phyloP scores from a whole-genome alignment of 1,284 basidiomycete genomes.

The Bondarzewia mesenterica region DNA sequence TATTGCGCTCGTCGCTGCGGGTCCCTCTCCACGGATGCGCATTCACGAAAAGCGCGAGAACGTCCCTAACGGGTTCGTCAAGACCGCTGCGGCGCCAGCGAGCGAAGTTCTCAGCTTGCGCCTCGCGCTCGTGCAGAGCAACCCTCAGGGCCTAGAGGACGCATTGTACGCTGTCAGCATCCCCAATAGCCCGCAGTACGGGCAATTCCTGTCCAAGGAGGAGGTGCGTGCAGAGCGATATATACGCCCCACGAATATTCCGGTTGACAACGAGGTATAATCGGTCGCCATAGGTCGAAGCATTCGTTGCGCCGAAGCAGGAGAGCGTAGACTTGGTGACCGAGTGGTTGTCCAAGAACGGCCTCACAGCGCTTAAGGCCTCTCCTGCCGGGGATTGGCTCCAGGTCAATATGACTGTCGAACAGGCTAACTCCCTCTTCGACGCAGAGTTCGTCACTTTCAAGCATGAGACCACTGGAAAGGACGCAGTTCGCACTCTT shows the following conservation, averaged over 20 bases:
- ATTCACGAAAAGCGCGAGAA: slow-evolving; percentile 15
- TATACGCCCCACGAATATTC: not conserved
- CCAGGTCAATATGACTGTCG: slow-evolving; percentile 15
- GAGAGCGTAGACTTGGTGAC: slow-evolving; percentile 22
- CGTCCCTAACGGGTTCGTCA: slow-evolving; percentile 15
- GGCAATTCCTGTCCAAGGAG: slow-evolving; percentile 22
- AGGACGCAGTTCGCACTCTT: slow-evolving; percentile 22
- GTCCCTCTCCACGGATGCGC: not conserved
- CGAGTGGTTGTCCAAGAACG: slow-evolving; percentile 22
- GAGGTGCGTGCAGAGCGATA: slow-evolving; percentile 15
- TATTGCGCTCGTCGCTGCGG: not conserved
- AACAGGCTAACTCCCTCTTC: slow-evolving; percentile 24
- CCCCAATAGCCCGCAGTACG: slow-evolving; percentile 20
- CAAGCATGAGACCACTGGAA: slow-evolving; percentile 19
- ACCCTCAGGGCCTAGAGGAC: slow-evolving; percentile 23
- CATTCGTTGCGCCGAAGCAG: slow-evolving; percentile 25
- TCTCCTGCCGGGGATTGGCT: slow-evolving; percentile 21
- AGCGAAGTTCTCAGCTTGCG: slow-evolving; percentile 14
- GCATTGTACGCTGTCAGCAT: slow-evolving; percentile 22
- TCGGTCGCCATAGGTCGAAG: slow-evolving; percentile 21
- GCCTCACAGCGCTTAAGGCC: slow-evolving; percentile 15
- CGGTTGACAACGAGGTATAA: too few species aligned
- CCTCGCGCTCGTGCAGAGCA: slow-evolving; percentile 17
- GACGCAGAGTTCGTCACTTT: slow-evolving; percentile 24
- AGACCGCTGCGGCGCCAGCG: slow-evolving; percentile 12